These are phyloP conservation scores for Exophiala xenobiotica DNA, from an alignment of 2,329 filamentous ascomycete species.

Conservation along the genomic window DNA sequence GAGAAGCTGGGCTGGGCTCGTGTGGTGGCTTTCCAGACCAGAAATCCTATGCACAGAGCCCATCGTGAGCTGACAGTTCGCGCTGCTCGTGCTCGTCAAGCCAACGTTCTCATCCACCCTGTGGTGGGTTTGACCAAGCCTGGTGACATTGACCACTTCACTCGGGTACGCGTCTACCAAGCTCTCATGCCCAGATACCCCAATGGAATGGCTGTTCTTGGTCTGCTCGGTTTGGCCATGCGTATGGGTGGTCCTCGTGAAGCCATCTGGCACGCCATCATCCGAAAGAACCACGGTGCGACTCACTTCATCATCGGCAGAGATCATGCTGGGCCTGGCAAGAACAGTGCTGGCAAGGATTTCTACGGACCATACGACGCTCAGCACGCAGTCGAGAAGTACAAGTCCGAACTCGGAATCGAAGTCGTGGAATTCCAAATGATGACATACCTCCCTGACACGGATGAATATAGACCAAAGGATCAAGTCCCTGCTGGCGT, in stretches of 20 bases:
- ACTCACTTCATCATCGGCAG: conserved; percentile 99
- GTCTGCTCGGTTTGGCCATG: conserved; percentile 94
- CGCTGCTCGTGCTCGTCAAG: conserved; percentile 90
- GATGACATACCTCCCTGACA: conserved; percentile 98
- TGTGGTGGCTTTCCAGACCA: conserved; percentile 98
- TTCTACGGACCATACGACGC: conserved; percentile 99
- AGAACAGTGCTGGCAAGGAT: conserved; percentile 95
- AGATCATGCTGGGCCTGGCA: conserved; percentile 96
- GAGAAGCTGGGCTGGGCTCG: conserved; percentile 99
- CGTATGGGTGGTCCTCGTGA: conserved; percentile 98
- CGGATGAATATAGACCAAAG: conserved; percentile 91
- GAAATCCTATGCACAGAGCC: conserved; percentile 98
- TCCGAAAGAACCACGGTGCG: conserved; percentile 98
- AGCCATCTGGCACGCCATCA: conserved; percentile 99
- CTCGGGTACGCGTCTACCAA: conserved; percentile 97
- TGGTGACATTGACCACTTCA: conserved; percentile 99
- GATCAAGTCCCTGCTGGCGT: conserved; percentile 82
- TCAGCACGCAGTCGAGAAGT: conserved; percentile 93
- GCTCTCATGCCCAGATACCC: conserved; percentile 93
- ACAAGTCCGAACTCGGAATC: conserved; percentile 93
- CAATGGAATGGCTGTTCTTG: conserved; percentile 97
- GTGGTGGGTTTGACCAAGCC: conserved; percentile 98
- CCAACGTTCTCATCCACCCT: conserved; percentile 98
- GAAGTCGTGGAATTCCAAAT: conserved; percentile 99
- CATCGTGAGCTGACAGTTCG: conserved; percentile 97